phyloP scores from a whole-genome alignment of 345 rosid genomes.

The Eucalyptus viminalis region DNA sequence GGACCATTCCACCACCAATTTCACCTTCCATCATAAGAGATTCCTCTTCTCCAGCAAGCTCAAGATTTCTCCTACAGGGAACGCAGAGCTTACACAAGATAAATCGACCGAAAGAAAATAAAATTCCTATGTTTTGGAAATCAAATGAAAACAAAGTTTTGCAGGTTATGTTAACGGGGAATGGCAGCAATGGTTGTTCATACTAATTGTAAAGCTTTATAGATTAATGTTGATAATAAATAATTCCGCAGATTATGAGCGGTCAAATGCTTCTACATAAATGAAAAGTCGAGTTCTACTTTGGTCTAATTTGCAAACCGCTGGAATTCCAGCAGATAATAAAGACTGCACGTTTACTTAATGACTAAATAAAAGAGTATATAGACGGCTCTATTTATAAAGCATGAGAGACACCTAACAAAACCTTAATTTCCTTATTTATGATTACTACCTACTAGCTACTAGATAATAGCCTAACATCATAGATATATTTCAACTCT shows the following conservation, averaged over 20 bases:
- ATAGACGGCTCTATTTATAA: neutral
- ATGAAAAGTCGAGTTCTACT: neutral
- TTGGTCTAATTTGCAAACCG: neutral
- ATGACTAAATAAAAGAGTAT: neutral
- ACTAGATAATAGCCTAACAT: neutral
- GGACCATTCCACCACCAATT: slow-evolving; percentile 68
- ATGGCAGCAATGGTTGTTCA: neutral
- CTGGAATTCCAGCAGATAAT: neutral
- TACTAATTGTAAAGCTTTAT: neutral
- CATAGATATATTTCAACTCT: neutral
- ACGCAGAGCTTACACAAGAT: neutral
- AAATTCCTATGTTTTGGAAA: neutral
- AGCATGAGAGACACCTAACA: neutral
- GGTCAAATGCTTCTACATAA: neutral
- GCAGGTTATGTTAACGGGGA: neutral
- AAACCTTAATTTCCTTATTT: neutral
- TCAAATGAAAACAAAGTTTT: too few species aligned
- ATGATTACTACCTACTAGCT: neutral
- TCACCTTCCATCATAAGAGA: slow-evolving; percentile 59
- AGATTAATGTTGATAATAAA: neutral
- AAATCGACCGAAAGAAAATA: neutral
- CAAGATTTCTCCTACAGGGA: slow-evolving; percentile 50
- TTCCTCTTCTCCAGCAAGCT: slow-evolving; percentile 72
- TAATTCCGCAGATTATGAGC: neutral
- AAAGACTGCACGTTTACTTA: neutral